These are phyloP conservation scores for Boletus chippewaensis DNA, from an alignment of 1,284 basidiomycete genomes.

Conservation along the genomic window DNA sequence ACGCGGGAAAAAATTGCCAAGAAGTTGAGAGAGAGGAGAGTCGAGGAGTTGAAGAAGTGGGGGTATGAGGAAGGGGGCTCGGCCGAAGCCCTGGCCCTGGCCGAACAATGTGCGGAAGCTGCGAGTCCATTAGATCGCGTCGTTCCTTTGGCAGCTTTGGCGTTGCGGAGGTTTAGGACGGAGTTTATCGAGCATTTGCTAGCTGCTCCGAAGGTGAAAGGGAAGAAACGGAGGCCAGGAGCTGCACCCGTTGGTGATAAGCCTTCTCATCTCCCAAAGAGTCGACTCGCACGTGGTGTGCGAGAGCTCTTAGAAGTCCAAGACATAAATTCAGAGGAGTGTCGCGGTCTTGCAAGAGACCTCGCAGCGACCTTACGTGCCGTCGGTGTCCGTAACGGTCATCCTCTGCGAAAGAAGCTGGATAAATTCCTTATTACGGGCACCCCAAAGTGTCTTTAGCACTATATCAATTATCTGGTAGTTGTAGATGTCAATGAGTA, in stretches of 20 bases:
- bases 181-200: conserved; percentile 65
- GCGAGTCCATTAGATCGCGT: conserved; percentile 60
- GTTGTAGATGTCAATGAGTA: background rate
- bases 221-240: conserved; percentile 40
- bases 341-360: conserved; percentile 40
- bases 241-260: conserved; percentile 29
- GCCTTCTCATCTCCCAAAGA: conserved; percentile 43
- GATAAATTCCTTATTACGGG: conserved; percentile 42
- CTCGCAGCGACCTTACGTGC: conserved; percentile 46
- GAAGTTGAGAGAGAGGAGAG: conserved; percentile 50
- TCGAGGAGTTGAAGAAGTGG: conserved; percentile 63
- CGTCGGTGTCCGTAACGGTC: conserved; percentile 54
- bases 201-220: conserved; percentile 55
- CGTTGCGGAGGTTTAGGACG: conserved; percentile 60
- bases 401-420: conserved; percentile 58
- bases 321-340: conserved; percentile 43
- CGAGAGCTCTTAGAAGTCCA: conserved; percentile 55
- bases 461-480: conserved; percentile 5
- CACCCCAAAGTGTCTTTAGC: background rate
- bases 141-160: conserved; percentile 55
- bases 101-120: conserved; percentile 66
- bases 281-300: conserved; percentile 58
- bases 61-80: conserved; percentile 51
- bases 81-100: conserved; percentile 42
- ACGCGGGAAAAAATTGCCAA: conserved; percentile 52